These are phyloP conservation scores for Paracorniculantispora psalliotae DNA, from an alignment of 2,329 filamentous ascomycete species.

Conservation along the genomic window DNA sequence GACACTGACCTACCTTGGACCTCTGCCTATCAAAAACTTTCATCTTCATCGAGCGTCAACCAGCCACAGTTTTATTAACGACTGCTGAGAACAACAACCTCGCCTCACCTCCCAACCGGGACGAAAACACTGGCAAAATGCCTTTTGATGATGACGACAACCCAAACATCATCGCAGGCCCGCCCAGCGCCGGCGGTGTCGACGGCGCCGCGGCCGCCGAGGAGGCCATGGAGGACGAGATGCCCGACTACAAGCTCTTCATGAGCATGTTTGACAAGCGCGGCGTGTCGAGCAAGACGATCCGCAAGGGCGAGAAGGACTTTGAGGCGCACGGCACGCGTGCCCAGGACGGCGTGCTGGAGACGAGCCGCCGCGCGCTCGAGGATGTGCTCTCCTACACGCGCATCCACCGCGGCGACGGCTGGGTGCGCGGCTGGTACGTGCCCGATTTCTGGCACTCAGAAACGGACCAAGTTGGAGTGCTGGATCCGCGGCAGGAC, in stretches of 20 bases:
- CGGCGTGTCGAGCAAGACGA: constrained; percentile 55
- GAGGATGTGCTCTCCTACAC: constrained; percentile 78
- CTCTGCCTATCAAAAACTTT: too few species aligned
- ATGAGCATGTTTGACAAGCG: constrained; percentile 47
- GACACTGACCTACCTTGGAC: too few species aligned
- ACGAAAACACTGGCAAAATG: too few species aligned
- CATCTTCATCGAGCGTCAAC: too few species aligned
- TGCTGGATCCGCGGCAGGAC: constrained; percentile 11
- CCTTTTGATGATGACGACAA: constrained; percentile 42
- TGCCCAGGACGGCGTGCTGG: constrained; percentile 71
- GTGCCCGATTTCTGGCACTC: constrained; percentile 56
- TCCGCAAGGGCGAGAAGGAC: constrained; percentile 93
- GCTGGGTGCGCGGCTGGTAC: constrained; percentile 66
- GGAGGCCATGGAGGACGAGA: constrained; percentile 68
- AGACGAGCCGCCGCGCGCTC: constrained; percentile 80
- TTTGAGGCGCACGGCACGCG: constrained; percentile 90
- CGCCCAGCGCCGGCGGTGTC: constrained; percentile 17
- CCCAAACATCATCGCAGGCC: constrained; percentile 22
- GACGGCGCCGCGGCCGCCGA: constrained; percentile 36
- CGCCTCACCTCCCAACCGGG: too few species aligned
- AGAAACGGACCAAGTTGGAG: constrained; percentile 7
- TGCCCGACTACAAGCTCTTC: constrained; percentile 80
- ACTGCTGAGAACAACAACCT: background rate
- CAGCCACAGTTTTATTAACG: too few species aligned
- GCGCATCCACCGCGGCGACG: constrained; percentile 65